Evolutionary conservation across 2,329 filamentous ascomycete species (phyloP).

Genomic region (Scolecobasidium constrictum): DNA sequence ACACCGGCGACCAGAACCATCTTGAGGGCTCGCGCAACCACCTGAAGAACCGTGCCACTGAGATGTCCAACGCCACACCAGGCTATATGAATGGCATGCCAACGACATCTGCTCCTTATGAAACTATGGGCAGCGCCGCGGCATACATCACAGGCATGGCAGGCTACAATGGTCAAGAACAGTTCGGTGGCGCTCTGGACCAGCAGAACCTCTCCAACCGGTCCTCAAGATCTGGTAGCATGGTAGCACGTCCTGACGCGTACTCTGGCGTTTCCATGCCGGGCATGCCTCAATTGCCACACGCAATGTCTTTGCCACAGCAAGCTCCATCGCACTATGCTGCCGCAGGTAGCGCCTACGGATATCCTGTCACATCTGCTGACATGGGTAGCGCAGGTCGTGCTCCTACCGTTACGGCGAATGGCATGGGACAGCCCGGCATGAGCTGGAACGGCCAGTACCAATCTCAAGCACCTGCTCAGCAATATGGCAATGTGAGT

Average conservation of each 20-base stretch:
- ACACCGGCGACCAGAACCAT: conserved; percentile 90
- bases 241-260: conserved; percentile 29
- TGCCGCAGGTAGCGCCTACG: no score
- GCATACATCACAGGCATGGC: background rate
- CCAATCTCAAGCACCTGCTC: no score
- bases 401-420: background rate
- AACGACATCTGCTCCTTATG: background rate
- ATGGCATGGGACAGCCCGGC: conserved; percentile 3
- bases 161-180: background rate
- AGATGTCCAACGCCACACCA: conserved; percentile 27
- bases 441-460: background rate
- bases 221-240: conserved; percentile 37
- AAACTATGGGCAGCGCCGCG: background rate
- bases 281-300: background rate
- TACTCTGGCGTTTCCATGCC: background rate
- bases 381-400: conserved; percentile 1
- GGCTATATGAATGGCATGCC: conserved; percentile 16
- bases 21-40: conserved; percentile 86
- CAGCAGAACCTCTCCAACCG: conserved; percentile 30
- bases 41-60: conserved; percentile 38
- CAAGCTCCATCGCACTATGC: background rate
- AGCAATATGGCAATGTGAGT: background rate
- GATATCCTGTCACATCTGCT: background rate
- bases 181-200: background rate
- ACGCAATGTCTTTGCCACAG: background rate